Conservation (phyloP, 805 yeast species). For the Zygosaccharomyces kombuchaensis region DNA sequence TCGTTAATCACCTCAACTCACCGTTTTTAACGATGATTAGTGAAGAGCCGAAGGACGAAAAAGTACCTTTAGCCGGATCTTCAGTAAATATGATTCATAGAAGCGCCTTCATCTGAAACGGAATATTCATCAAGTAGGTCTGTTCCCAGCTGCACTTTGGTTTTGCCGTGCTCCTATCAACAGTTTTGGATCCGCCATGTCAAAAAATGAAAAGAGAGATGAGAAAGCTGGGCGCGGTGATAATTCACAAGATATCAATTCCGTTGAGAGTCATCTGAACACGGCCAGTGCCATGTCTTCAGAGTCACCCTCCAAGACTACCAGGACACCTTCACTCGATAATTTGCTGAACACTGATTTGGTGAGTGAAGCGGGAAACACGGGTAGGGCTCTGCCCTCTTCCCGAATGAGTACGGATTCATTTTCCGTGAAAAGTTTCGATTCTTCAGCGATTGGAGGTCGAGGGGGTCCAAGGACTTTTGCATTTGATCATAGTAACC, state of each 20-base stretch:
- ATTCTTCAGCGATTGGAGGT: conserved; percentile 27
- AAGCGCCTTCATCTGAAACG: background rate
- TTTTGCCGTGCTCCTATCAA: background rate
- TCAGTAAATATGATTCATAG: background rate
- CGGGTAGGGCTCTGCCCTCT: conserved; percentile 15
- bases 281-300: conserved; percentile 5
- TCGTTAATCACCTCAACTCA: background rate
- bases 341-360: conserved; percentile 36
- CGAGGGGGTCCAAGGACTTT: conserved; percentile 14
- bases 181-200: conserved; percentile 5
- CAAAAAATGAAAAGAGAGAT: conserved; percentile 7
- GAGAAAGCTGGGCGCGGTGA: background rate
- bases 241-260: background rate
- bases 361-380: conserved; percentile 24
- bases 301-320: conserved; percentile 8
- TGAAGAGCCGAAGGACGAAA: background rate
- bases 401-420: conserved; percentile 27
- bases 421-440: conserved; percentile 30
- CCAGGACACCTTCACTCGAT: conserved; percentile 15
- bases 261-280: conserved; percentile 2
- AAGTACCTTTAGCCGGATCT: background rate
- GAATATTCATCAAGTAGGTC: background rate
- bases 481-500: conserved; percentile 23
- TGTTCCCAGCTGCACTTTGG: background rate
- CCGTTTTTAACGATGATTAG: background rate